Evolutionary conservation across 129 eudicot genomes (phyloP).

Genomic region (Flaveria trinervia): DNA sequence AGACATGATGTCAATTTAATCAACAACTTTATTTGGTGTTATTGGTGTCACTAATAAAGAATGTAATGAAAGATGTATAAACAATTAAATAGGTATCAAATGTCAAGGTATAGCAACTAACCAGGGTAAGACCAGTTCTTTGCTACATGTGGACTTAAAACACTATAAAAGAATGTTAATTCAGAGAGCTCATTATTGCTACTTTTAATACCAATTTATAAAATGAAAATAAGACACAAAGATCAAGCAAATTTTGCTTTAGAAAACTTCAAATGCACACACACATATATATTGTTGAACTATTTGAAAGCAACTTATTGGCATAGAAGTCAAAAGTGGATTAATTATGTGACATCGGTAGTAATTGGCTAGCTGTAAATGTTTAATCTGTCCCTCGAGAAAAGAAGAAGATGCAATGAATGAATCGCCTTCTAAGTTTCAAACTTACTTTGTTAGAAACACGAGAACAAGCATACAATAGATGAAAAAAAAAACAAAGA

Average conservation of each 20-base stretch:
- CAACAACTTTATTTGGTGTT: slow-evolving; percentile 35
- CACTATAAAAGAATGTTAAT: slow-evolving; percentile 20
- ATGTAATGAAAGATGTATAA: slow-evolving; percentile 14
- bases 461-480: not conserved
- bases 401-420: not conserved
- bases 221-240: slow-evolving; percentile 12
- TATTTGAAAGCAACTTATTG: not conserved
- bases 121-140: slow-evolving; percentile 29
- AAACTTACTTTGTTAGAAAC: not conserved
- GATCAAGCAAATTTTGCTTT: not conserved
- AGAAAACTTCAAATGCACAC: not conserved
- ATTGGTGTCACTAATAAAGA: slow-evolving; percentile 36
- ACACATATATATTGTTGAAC: not conserved
- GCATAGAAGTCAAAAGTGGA: slow-evolving; percentile 21
- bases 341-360: not conserved
- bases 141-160: slow-evolving; percentile 37
- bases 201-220: slow-evolving; percentile 3
- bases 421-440: not conserved
- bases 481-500: slow-evolving; percentile 15
- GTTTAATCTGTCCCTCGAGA: not conserved
- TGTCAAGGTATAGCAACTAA: slow-evolving; percentile 33
- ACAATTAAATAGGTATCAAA: slow-evolving; percentile 21
- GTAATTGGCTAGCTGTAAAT: slow-evolving; percentile 8
- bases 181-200: slow-evolving; percentile 13
- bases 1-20: slow-evolving; percentile 26